Base-by-base conservation (phyloP, 495 filamentous ascomycete species). In the Podospora sp. region DNA sequence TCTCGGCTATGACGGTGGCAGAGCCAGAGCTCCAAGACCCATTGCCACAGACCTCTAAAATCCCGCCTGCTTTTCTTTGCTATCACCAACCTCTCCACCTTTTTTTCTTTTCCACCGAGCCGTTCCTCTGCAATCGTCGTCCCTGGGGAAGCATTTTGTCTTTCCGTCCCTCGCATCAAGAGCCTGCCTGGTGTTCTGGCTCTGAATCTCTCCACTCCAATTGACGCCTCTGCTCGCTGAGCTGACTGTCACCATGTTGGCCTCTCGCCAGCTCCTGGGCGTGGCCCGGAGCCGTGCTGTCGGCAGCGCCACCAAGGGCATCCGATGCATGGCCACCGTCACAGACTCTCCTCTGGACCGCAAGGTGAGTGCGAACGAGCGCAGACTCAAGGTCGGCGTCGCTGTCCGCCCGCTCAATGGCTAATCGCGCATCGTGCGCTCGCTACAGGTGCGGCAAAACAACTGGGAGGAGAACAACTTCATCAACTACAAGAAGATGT, bases 401-500 rank as follows among this genome's bases (percentile, higher is more conserved):
- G 27, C 40, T 6, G 33, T 16, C 36, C 52, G 58, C 29, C 66
- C 18, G 52, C 22, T 62, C 63, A 60, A 65, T 66, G 55, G 65
- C 68, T 62, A 63, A 63, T 74, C 70, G 73, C 73, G 69, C 65
- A 67, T n/a, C 4, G 25, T 46, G 40, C 40, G 40, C 40, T 46
- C 53, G 27, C 50, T 51, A 62, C 62, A 83, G 81, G 84, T 86
- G 46, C 75, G 76, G 63, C 84, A 86, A 73, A 87, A 87, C 78
- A 86, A 81, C 78, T 81, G 80, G 75, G 85, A 87, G 76, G 76
- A 82, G 63, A 71, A 69, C 77, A 86, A 82, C 81, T 87, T 85
- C 76, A 84, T 87, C 80, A 85, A 83, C 80, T 85, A 84, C 79
- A 93, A 91, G 88, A 97, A 97, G 86, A 97, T 98, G 94, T 91